Conservation (phyloP, 129 eudicot genomes). For the Escallonia herrerae region DNA sequence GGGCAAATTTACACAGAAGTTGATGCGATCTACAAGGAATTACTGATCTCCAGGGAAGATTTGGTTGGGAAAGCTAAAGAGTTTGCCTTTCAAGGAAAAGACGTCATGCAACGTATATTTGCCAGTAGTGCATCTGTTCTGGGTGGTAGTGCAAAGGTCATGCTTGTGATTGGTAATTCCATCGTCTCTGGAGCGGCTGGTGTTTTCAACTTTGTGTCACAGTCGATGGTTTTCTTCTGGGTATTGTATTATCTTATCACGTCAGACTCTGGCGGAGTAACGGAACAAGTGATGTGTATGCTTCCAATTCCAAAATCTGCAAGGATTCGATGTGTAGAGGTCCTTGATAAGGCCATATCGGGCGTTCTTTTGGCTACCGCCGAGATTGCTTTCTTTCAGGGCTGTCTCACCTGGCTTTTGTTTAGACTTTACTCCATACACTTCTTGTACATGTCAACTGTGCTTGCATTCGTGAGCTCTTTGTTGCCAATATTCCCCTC, state of each 20-base stretch:
- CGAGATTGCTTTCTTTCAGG: conserved; percentile 87
- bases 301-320: conserved; percentile 63
- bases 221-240: conserved; percentile 82
- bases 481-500: conserved; percentile 76
- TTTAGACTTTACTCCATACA: conserved; percentile 74
- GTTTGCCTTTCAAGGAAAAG: conserved; percentile 74
- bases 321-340: conserved; percentile 72
- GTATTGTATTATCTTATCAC: conserved; percentile 84
- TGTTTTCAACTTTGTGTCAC: conserved; percentile 68
- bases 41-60: conserved; percentile 48
- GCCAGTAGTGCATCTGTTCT: conserved; percentile 62
- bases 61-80: conserved; percentile 77
- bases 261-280: conserved; percentile 91
- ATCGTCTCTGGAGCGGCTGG: conserved; percentile 92
- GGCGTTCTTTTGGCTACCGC: conserved; percentile 80
- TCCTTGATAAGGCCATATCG: conserved; percentile 82
- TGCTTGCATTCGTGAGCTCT: conserved; percentile 75
- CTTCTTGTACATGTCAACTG: conserved; percentile 80
- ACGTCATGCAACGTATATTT: conserved; percentile 66
- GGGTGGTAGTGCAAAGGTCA: conserved; percentile 70
- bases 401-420: conserved; percentile 94
- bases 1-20: conserved; percentile 64
- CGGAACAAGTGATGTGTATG: conserved; percentile 79
- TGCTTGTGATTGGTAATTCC: conserved; percentile 48
- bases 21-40: conserved; percentile 54